These are phyloP conservation scores for Phytophthora boehmeriae DNA, from an alignment of 352 stramenopile species.

Conservation along the genomic window DNA sequence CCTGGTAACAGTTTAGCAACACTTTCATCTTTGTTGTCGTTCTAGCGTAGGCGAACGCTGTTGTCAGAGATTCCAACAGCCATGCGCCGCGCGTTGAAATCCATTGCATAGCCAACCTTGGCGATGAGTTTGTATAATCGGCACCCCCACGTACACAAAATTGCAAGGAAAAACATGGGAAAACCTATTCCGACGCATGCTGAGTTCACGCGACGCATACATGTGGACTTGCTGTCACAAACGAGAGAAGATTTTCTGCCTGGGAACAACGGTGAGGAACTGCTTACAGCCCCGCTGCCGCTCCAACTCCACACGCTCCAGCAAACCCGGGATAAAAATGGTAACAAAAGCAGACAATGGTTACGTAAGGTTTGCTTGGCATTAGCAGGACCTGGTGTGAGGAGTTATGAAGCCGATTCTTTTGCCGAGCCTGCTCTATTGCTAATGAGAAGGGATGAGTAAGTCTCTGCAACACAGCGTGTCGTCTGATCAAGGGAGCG, in stretches of 20 bases:
- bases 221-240: constrained; percentile 14
- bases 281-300: constrained; percentile 12
- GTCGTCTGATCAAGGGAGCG: constrained; percentile 3
- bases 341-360: constrained; percentile 23
- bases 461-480: constrained; percentile 17
- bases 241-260: constrained; percentile 13
- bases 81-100: no score
- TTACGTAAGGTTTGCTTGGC: constrained; percentile 30
- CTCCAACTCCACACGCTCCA: constrained; percentile 1
- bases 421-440: constrained; percentile 10
- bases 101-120: no score
- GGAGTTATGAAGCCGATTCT: constrained; percentile 29
- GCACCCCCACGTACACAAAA: constrained; percentile 19
- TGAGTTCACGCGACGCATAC: no score
- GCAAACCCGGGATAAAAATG: constrained; percentile 23
- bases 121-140: no score
- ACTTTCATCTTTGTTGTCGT: no score
- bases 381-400: constrained; percentile 6
- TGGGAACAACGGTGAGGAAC: constrained; percentile 3
- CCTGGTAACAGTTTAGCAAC: no score
- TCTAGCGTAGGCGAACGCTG: no score
- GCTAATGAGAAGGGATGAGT: constrained; percentile 15
- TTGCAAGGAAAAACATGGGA: no score
- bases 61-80: no score
- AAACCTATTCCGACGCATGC: no score